Percentiles rank a stretch among this genome's conserved stretches.
phyloP scores from a whole-genome alignment of 208 protist species.

The Wallacemonas collosoma region DNA sequence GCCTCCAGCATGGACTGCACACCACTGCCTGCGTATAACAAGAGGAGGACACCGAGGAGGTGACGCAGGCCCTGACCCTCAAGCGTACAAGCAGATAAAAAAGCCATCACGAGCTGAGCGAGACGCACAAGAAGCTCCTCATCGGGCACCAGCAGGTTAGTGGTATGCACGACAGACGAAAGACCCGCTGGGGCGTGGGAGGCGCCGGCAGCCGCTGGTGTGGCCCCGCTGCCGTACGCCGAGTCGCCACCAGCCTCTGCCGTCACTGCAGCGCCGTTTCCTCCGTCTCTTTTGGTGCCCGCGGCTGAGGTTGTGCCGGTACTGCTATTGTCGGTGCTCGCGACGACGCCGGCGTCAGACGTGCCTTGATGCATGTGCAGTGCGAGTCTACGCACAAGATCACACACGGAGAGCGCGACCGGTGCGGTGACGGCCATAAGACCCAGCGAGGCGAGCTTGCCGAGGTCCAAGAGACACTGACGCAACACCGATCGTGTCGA shows the following conservation, averaged over 20 bases:
- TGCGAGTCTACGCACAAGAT: conserved; percentile 48
- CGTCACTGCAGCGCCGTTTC: too few relatives aligned
- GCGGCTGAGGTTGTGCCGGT: background rate
- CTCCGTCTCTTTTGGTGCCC: background rate
- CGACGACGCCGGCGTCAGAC: background rate
- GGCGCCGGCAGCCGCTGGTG: too few relatives aligned
- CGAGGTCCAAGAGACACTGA: conserved; percentile 66
- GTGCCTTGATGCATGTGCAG: conserved; percentile 17
- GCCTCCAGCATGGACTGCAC: conserved; percentile 64
- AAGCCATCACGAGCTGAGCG: conserved; percentile 54
- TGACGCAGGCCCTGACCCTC: conserved; percentile 41
- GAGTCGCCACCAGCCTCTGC: too few relatives aligned
- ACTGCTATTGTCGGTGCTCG: background rate
- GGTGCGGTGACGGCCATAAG: conserved; percentile 52
- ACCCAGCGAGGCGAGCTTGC: conserved; percentile 66
- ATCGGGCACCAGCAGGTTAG: conserved; percentile 34
- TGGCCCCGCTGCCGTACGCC: too few relatives aligned
- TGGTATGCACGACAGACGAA: conserved; percentile 1
- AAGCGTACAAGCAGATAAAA: conserved; percentile 52
- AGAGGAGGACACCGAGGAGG: conserved; percentile 55
- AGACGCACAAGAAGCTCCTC: conserved; percentile 63
- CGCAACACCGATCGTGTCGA: conserved; percentile 42
- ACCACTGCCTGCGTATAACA: conserved; percentile 49
- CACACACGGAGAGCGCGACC: conserved; percentile 46
- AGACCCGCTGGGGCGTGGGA: background rate